Base-by-base conservation (phyloP, 441 rosid genomes). In the Populus hybrid region DNA sequence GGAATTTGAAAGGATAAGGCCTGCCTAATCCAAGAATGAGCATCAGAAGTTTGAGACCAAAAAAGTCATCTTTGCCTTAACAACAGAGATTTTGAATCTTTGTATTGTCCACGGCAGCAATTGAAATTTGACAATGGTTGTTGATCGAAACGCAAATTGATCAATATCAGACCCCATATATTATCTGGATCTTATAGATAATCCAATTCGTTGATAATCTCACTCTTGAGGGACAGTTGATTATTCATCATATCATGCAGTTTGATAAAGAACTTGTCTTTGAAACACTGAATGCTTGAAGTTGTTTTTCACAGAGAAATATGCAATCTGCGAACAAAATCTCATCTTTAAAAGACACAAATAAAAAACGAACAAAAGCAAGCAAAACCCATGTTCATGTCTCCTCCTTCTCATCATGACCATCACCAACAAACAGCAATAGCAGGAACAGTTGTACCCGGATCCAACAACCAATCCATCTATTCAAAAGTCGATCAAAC, bases 401-500 rank as follows among this genome's bases (percentile, higher is more conserved):
- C 23, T 59, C 67, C 5, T 23, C 54, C 66, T 18, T 64, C 50
- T 63, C 36, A 61, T 26, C 76, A 36, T 59, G 69, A 59, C 10
- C 76, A 10, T 3, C 75, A 34, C 10, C 21, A 54, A 21, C 64
- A 73, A n/a, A 34, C 34, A 73, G 11, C 35, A 73, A 18, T 20
- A 20, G 2, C 61, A 72, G 26, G 23, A 61, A 73, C 73, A 23
- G 23, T 21, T 35, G 57, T n/a, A 73, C 18, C 69, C 69, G 50
- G 76, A 73, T 73, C 76, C 69, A 73, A 4, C 54, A 73, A 35
- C 40, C 76, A 16, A 7, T 32, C 76, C 23, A 72, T 72, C 74
- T 32, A 50, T 11, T 26, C 74, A 7, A 16, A 40, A 73, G 12
- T 26, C 5, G 38, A 73, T 34, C 26, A 35, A 23, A n/a, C 9